Conservation (phyloP, 805 yeast species). For the Myxozyma lipomycoides region DNA sequence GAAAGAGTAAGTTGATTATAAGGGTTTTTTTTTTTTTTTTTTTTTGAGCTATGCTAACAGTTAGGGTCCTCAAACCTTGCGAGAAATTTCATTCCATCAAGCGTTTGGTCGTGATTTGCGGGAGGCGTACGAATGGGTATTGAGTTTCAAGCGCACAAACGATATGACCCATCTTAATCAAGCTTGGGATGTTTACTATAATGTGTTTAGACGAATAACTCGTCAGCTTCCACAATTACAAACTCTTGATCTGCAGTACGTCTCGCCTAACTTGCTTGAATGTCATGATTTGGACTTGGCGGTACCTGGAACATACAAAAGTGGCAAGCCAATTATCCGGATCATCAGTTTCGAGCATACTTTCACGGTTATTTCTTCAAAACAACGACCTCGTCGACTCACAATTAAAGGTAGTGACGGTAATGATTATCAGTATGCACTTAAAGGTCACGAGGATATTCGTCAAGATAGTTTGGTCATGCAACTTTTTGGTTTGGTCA, state of each 20-base stretch:
- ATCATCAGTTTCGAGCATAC: slow-evolving; percentile 77
- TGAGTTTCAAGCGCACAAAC: slow-evolving; percentile 75
- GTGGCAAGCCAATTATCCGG: slow-evolving; percentile 72
- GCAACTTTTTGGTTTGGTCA: slow-evolving; percentile 95
- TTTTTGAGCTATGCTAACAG: background rate
- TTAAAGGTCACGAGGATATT: slow-evolving; percentile 97
- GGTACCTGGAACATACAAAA: slow-evolving; percentile 87
- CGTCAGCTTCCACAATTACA: slow-evolving; percentile 84
- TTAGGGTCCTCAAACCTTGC: slow-evolving; percentile 75
- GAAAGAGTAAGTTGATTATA: slow-evolving; percentile 53
- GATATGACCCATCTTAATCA: slow-evolving; percentile 88
- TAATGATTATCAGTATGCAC: slow-evolving; percentile 70
- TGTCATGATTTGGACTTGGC: slow-evolving; percentile 81
- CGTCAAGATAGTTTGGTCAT: slow-evolving; percentile 95
- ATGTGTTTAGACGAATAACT: slow-evolving; percentile 85
- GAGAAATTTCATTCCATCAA: slow-evolving; percentile 88
- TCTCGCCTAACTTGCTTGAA: slow-evolving; percentile 80
- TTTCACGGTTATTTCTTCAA: slow-evolving; percentile 83
- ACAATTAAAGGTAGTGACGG: slow-evolving; percentile 87
- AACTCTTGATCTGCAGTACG: slow-evolving; percentile 83
- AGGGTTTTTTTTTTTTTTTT: no score
- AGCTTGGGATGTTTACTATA: slow-evolving; percentile 96
- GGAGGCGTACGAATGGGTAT: slow-evolving; percentile 92
- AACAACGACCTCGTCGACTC: slow-evolving; percentile 89
- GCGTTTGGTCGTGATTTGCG: slow-evolving; percentile 89